Evolutionary conservation across 2,329 filamentous ascomycete species (phyloP).

Genomic region (Trichoderma asperellum): DNA sequence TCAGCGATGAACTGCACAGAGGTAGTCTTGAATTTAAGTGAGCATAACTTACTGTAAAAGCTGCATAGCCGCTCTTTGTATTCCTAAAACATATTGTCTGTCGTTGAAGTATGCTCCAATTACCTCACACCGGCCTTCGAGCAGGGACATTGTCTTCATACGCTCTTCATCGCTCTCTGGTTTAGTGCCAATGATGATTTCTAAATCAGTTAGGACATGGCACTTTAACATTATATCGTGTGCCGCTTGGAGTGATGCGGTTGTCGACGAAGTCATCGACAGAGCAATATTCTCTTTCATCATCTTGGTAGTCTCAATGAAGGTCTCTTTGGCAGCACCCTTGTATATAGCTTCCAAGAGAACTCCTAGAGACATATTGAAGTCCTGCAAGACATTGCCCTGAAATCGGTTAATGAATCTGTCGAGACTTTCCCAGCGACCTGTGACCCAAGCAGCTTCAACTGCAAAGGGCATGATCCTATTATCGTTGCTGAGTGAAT

Average conservation of each 20-base stretch:
- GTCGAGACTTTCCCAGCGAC: constrained; percentile 76
- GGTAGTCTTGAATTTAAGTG: neutral
- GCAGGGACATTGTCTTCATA: constrained; percentile 39
- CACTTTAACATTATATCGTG: constrained; percentile 85
- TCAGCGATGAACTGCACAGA: neutral
- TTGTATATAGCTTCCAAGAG: constrained; percentile 63
- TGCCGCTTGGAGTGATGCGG: constrained; percentile 78
- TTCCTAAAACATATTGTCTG: constrained; percentile 89
- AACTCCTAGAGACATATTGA: constrained; percentile 77
- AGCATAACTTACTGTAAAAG: constrained; percentile 61
- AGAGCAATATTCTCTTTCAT: constrained; percentile 73
- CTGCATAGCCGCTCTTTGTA: constrained; percentile 87
- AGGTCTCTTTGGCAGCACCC: constrained; percentile 53
- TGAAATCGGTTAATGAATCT: constrained; percentile 64
- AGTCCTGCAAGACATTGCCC: constrained; percentile 60
- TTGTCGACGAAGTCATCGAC: constrained; percentile 75
- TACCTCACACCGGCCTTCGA: constrained; percentile 81
- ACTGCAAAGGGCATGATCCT: constrained; percentile 80
- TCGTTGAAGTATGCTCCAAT: constrained; percentile 88
- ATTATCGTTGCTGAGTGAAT: constrained; percentile 55
- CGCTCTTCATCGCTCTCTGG: constrained; percentile 48
- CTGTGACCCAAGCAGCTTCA: constrained; percentile 90
- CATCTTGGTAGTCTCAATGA: constrained; percentile 61
- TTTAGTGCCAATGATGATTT: constrained; percentile 66
- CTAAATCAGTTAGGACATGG: constrained; percentile 85